Conservation (phyloP, 1,284 basidiomycete genomes). For the Boletus sp. region DNA sequence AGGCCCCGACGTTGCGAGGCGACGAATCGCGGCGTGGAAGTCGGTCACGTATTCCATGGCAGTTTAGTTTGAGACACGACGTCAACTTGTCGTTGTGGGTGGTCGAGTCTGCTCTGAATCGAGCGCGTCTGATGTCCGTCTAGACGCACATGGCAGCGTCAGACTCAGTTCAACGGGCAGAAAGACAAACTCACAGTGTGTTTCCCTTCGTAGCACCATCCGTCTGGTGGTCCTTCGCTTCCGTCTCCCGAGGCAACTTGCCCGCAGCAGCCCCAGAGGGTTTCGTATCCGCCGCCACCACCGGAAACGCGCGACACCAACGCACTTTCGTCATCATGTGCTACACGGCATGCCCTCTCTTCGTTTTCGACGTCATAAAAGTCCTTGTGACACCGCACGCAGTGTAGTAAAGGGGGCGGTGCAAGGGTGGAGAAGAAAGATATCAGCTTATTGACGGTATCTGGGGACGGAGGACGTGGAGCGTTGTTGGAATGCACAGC, state of each 20-base stretch:
- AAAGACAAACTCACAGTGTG: conserved; percentile 60
- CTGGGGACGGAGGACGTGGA: conserved; percentile 35
- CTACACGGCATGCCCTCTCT: conserved; percentile 56
- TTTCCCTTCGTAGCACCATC: conserved; percentile 81
- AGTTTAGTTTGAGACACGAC: conserved; percentile 59
- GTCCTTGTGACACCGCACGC: conserved; percentile 69
- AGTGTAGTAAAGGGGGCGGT: conserved; percentile 70
- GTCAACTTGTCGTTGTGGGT: conserved; percentile 65
- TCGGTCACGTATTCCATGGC: conserved; percentile 47
- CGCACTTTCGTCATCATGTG: conserved; percentile 58
- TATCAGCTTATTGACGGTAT: conserved; percentile 47
- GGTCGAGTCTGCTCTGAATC: conserved; percentile 76
- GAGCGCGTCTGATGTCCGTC: conserved; percentile 73
- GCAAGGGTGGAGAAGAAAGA: conserved; percentile 60
- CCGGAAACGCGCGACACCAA: conserved; percentile 49
- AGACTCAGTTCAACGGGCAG: background rate
- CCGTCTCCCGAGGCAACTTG: conserved; percentile 71
- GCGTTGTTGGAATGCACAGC: conserved; percentile 7
- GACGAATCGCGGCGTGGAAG: conserved; percentile 33
- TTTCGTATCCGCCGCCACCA: conserved; percentile 48
- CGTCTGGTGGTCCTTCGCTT: conserved; percentile 78
- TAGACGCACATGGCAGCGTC: conserved; percentile 29
- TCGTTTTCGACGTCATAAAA: conserved; percentile 62
- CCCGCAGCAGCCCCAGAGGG: conserved; percentile 71
- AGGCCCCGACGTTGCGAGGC: conserved; percentile 7